Base-by-base conservation (phyloP, 192 early-diverging fungal genomes). In the Podila verticillata region DNA sequence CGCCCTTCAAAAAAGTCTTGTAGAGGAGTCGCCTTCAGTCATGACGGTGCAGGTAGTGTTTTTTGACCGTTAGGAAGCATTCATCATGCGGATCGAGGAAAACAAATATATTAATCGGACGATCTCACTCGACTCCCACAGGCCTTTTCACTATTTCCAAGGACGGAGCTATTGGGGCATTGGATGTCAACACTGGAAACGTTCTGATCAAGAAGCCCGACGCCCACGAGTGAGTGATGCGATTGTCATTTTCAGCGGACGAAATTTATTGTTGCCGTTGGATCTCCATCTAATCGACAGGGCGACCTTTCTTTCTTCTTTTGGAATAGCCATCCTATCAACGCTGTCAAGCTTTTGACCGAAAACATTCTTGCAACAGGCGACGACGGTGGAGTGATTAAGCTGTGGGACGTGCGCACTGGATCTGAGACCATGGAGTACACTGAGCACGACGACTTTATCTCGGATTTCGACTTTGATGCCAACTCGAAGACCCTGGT, bases 351-450 rank as follows among this genome's bases (percentile, higher is more conserved):
- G 12, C 70, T 87, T 15, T 69, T 99, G 54, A 90, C 89, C 72
- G 91, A 95, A 64, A 86, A 88, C 63, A 86, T 94, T 15, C 57
- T 99, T 8, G 96, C 95, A 0, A 95, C 98, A 1, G 98, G 96
- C 17, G 98, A 99, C 72, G 98, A 99, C 81, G 85, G 79, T 0
- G 98, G 98, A 20, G 81, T 87, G 35, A 92, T 99, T 57, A 96
- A 96, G 90, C 84, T 99, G 65, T 99, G 98, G 98, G 98, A 99
- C 78, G 86, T 88, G 47, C 87, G 96, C 65, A 85, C 91, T 66
- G 86, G 91, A 59, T 93, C 93, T 67, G 88, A 88, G 29, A 89
- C 92, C 8, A 90, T 91, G 86, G 86, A 91, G 24, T 98, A 94
- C 69, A 82, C 85, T 12, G 96, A 96, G 61, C 94, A 99, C 72